Evolutionary conservation across 2,329 filamentous ascomycete species (phyloP).

Genomic region (Ramularia endophylla): DNA sequence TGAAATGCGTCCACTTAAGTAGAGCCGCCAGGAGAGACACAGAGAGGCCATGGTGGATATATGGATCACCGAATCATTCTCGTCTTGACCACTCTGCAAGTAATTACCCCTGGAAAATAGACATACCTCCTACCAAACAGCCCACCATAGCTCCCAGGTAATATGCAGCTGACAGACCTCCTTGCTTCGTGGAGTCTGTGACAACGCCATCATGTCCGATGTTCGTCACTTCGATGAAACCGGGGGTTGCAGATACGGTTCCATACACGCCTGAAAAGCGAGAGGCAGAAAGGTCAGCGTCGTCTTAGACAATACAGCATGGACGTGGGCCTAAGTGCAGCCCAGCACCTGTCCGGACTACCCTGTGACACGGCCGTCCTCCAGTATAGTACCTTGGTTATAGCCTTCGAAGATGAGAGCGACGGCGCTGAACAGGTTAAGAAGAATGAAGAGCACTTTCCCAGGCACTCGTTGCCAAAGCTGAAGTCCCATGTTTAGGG

Average conservation of each 20-base stretch:
- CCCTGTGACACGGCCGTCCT: too few species aligned
- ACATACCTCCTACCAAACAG: slow-evolving; percentile 46
- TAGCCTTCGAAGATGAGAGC: slow-evolving; percentile 41
- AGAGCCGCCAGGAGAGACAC: too few species aligned
- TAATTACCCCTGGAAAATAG: slow-evolving; percentile 25
- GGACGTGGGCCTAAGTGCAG: slow-evolving; percentile 1
- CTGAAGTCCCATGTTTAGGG: slow-evolving; percentile 18
- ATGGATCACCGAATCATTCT: too few species aligned
- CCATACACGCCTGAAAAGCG: slow-evolving; percentile 52
- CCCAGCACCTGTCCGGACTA: too few species aligned
- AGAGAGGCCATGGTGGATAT: too few species aligned
- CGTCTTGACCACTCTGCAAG: too few species aligned
- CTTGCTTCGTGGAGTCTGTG: slow-evolving; percentile 45
- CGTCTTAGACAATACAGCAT: neutral
- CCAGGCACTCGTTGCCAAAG: slow-evolving; percentile 25
- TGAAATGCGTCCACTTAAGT: too few species aligned
- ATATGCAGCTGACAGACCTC: slow-evolving; percentile 48
- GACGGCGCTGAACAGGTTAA: slow-evolving; percentile 26
- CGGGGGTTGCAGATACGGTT: slow-evolving; percentile 41
- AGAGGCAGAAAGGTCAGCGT: neutral
- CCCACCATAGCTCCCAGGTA: slow-evolving; percentile 48
- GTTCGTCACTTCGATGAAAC: slow-evolving; percentile 39
- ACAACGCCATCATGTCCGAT: slow-evolving; percentile 45
- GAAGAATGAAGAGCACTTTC: slow-evolving; percentile 21
- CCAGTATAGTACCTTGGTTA: slow-evolving; percentile 44